Evolutionary conservation across 2,329 filamentous ascomycete species (phyloP), one percentile per base, ranked within the genome.

Genomic region (Aureobasidium sp.): DNA sequence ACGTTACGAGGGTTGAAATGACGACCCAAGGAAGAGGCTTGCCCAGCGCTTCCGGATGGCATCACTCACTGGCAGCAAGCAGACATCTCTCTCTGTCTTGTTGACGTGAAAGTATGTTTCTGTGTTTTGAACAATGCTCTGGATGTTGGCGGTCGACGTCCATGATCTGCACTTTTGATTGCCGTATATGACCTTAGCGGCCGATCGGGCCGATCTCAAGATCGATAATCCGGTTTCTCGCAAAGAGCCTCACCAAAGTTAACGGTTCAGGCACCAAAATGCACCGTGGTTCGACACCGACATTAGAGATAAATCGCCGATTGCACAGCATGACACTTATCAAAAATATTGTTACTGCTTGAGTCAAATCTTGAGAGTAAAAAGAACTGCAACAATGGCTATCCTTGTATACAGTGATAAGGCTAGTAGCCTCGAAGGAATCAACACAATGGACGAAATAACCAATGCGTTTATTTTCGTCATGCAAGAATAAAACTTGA

Each of bases 1-100:
- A 60, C 57, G 12, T 51, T 60, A 36, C 57, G 57, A 32, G 57
- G 57, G 17, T 60, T 60, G 46, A 60, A 60, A 34, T 60, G 57
- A 26, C 57, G 57, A 7, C 57, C 57, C 46, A 60, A 51, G 37
- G 57, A 51, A 36, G 57, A 60, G 34, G 23, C 57, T 46, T 50
- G 46, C 34, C 46, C 46, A 46, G 44, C 36, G n/a, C 23, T 50
- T 60, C 46, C 57, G 17, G 46, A 60, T 50, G 36, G 34, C 57
- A 60, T 60, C 34, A 36, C 42, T 58, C 32, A 58, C 55, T 55
- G 27, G 29, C 10, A 23, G 20, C 27, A 34, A 23, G 39, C 12
- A 32, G 27, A 57, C 53, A 57, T 57, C 9, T 46, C 29, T n/a
- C 8, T 46, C 29, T 46, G 20, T 44, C n/a, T 9, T 44, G 17